Percentiles rank a stretch among this genome's conserved stretches.
phyloP scores from a whole-genome alignment of 73 alveolate species.

The Durusdinium trenchii region DNA sequence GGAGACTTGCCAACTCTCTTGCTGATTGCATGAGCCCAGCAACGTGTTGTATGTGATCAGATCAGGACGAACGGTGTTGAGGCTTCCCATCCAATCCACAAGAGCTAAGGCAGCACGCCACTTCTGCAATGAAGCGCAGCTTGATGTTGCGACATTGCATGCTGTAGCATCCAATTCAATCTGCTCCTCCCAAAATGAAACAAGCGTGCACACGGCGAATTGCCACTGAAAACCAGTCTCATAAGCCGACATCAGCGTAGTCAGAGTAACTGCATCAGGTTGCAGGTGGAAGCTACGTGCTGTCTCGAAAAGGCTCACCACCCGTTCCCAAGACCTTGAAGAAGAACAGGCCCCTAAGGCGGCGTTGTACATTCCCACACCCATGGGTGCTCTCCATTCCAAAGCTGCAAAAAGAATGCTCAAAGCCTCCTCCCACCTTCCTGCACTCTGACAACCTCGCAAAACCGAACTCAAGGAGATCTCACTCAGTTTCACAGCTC shows the following conservation, averaged over 20 bases:
- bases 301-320: conserved; percentile 3
- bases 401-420: neutral
- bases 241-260: conserved; percentile 74
- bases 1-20: conserved; percentile 54
- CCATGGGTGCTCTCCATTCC: neutral
- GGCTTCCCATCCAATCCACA: conserved; percentile 22
- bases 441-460: conserved; percentile 60
- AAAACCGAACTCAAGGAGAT: neutral
- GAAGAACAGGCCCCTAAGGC: conserved; percentile 83
- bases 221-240: conserved; percentile 72
- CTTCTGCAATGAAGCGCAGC: conserved; percentile 68
- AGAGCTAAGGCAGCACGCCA: conserved; percentile 76
- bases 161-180: conserved; percentile 47
- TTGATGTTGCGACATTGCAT: conserved; percentile 71
- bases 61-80: too few relatives aligned
- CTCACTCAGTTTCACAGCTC: neutral
- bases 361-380: conserved; percentile 23
- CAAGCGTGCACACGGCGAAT: conserved; percentile 1
- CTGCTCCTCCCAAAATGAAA: neutral
- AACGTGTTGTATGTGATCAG: conserved; percentile 47
- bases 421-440: conserved; percentile 55
- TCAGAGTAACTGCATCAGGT: conserved; percentile 53
- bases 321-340: conserved; percentile 53
- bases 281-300: neutral
- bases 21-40: conserved; percentile 76